Evolutionary conservation across 495 filamentous ascomycete genomes (phyloP).

Genomic region (Aspergillus ellipticus): DNA sequence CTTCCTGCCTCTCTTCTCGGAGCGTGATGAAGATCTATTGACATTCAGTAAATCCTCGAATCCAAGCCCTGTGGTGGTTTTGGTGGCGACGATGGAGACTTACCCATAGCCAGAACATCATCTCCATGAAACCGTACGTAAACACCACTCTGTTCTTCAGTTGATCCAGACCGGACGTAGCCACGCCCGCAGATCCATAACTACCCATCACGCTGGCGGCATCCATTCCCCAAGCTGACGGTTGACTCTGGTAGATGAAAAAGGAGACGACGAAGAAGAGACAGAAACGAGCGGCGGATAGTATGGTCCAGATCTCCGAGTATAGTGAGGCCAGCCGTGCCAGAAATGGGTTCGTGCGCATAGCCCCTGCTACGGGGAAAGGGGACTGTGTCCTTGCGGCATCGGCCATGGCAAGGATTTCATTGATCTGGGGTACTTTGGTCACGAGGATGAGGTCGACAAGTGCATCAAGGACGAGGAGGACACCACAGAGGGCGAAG

Average conservation of each 20-base stretch:
- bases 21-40: conserved; percentile 45
- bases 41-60: conserved; percentile 50
- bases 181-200: conserved; percentile 28
- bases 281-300: conserved; percentile 63
- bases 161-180: conserved; percentile 43
- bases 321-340: conserved; percentile 45
- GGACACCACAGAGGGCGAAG: conserved; percentile 66
- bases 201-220: conserved; percentile 19
- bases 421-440: conserved; percentile 37
- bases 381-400: conserved; percentile 16
- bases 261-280: conserved; percentile 63
- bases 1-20: conserved; percentile 43
- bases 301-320: conserved; percentile 72
- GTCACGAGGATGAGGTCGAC: conserved; percentile 71
- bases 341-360: conserved; percentile 24
- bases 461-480: conserved; percentile 63
- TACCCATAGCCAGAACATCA: conserved; percentile 86
- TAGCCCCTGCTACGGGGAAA: conserved; percentile 10
- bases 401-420: conserved; percentile 35
- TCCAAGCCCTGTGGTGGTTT: background rate
- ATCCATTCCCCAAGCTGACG: conserved; percentile 30
- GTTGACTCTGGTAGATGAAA: conserved; percentile 63
- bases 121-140: conserved; percentile 79
- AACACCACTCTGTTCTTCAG: conserved; percentile 79
- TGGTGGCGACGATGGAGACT: conserved; percentile 13